Percentiles rank a stretch among this genome's conserved stretches.
These are phyloP conservation scores for Schizopora paradoxa DNA, from an alignment of 1,284 basidiomycete genomes.

Conservation along the genomic window DNA sequence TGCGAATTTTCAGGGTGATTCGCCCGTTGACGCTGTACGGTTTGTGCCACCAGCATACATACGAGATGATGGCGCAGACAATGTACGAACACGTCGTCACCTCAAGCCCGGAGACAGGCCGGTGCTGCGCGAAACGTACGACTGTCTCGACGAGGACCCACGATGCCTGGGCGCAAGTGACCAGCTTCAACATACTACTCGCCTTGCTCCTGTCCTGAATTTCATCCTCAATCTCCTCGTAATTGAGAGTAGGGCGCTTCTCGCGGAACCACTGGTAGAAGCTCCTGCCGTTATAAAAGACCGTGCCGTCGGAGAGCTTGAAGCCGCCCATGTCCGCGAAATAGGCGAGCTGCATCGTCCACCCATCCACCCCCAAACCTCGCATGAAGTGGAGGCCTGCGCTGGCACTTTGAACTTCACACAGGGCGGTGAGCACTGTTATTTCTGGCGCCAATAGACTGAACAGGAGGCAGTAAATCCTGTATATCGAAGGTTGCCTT, in stretches of 20 bases:
- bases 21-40: slow-evolving; percentile 14
- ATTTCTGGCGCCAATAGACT: slow-evolving; percentile 10
- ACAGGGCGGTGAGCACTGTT: not conserved
- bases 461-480: slow-evolving; percentile 1
- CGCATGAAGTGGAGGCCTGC: too few species aligned
- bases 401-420: not conserved
- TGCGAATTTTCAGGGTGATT: too few species aligned
- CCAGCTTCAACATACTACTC: slow-evolving; percentile 6
- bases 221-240: not conserved
- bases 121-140: slow-evolving; percentile 6
- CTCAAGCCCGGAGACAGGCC: slow-evolving; percentile 14
- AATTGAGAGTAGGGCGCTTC: not conserved
- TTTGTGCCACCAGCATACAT: slow-evolving; percentile 19
- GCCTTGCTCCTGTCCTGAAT: slow-evolving; percentile 14
- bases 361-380: too few species aligned
- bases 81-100: slow-evolving; percentile 11
- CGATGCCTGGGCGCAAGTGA: slow-evolving; percentile 7
- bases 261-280: not conserved
- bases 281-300: not conserved
- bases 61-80: not conserved
- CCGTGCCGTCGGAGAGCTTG: not conserved
- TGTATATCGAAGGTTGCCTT: too few species aligned
- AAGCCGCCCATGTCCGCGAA: slow-evolving; percentile 12
- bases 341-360: slow-evolving; percentile 7
- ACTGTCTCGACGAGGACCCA: slow-evolving; percentile 16